Percentiles rank a stretch among this genome's conserved stretches.
Conservation (phyloP, 2,329 filamentous ascomycete species). For the Aspergillus caelatus region DNA sequence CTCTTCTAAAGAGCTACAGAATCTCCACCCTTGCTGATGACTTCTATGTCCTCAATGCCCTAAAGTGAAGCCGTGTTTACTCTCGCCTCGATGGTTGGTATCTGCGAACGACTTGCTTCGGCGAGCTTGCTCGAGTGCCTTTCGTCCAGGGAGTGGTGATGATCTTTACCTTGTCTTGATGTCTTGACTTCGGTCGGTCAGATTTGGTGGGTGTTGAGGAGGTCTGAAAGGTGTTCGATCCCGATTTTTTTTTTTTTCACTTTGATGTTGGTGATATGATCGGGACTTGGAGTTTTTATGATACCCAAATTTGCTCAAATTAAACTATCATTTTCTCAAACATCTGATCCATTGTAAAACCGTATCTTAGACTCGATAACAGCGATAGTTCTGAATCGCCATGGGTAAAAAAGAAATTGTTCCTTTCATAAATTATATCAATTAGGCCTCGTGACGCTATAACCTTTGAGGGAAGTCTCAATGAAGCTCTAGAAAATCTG, state of each 20-base stretch:
- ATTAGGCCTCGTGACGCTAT: neutral
- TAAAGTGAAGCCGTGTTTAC: slow-evolving; percentile 77
- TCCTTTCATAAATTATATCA: too few species aligned
- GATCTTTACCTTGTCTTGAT: slow-evolving; percentile 79
- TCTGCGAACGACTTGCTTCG: slow-evolving; percentile 41
- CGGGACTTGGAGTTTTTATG: neutral
- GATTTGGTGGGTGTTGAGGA: slow-evolving; percentile 81
- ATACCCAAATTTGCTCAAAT: neutral
- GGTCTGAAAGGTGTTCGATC: slow-evolving; percentile 76
- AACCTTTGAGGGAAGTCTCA: neutral
- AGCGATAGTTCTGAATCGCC: too few species aligned
- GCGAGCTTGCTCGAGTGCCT: slow-evolving; percentile 34
- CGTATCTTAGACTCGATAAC: too few species aligned
- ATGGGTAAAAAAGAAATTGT: too few species aligned
- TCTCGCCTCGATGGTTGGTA: slow-evolving; percentile 43
- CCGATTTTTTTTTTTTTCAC: slow-evolving; percentile 57
- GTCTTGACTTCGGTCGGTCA: slow-evolving; percentile 77
- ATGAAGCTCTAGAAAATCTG: neutral
- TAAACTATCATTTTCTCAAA: too few species aligned
- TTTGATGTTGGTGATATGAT: slow-evolving; percentile 33
- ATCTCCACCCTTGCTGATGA: slow-evolving; percentile 94
- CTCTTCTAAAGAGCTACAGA: slow-evolving; percentile 92
- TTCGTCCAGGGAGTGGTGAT: slow-evolving; percentile 85
- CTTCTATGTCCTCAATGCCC: slow-evolving; percentile 77
- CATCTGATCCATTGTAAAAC: too few species aligned